Base-by-base conservation (phyloP, 2,329 filamentous ascomycete genomes). In the Ophiostoma pallidulum region DNA sequence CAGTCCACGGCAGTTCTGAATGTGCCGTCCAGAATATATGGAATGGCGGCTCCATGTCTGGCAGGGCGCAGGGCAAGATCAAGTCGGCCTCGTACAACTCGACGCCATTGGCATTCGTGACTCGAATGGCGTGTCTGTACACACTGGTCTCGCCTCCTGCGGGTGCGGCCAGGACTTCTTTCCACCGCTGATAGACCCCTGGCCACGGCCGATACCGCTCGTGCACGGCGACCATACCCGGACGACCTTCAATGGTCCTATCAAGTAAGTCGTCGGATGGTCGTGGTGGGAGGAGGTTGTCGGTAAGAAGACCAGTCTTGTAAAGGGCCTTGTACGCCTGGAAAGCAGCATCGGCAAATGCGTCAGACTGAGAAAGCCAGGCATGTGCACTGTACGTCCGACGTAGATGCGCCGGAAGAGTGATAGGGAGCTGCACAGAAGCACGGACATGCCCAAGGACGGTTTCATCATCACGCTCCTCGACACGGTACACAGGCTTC, bases 311-410 rank as follows among this genome's bases (percentile, higher is more conserved):
- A 0, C 84, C 83, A 22, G 76, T 82, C 8, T 75, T 56, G 59
- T 91, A 80, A 0, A 97, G 69, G 5, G 70, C 71, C 19, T 77
- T 65, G 58, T 90, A 95, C 1, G 89, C 86, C 58, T 86, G 77
- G 52, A 94, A 92, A 0, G 87, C 84, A 1, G 84, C 87, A 62
- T 96, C 91, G 58, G 84, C 87, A 55, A 72, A 80, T 0, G 89
- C 88, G 55, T 78, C 80, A 49, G 72, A 76, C 57, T 92, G 82
- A 0, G 80, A 85, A 10, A 55, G 63, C 89, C 89, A 96, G n/a
- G 61, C 53, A 31, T 60, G 53, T 24, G 62, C 60, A 44, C 82
- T 77, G 19, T 64, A 57, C 0, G 75, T 70, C 33, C 63, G 66
- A 14, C 84, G 77, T 9, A 88, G 62, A 12, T 72, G 62, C 4